A percentile compares a stretch with the other conserved stretches of the same genome.
These are phyloP conservation scores for Mimosa pudica DNA, from an alignment of 306 rosid species.

Conservation along the genomic window DNA sequence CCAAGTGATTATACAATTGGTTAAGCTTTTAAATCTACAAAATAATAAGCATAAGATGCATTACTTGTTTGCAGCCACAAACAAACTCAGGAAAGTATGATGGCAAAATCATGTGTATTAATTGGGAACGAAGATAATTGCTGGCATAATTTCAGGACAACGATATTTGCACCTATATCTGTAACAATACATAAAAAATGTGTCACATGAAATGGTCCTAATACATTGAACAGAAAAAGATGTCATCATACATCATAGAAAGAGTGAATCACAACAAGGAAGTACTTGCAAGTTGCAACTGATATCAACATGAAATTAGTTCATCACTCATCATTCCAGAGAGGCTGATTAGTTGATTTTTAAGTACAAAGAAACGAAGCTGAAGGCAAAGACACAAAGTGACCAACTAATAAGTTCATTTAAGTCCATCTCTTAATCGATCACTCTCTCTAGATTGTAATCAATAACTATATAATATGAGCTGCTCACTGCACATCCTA, in stretches of 20 bases:
- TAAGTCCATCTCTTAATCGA: constrained; percentile 2
- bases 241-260: constrained; percentile 5
- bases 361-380: background rate
- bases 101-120: background rate
- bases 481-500: constrained; percentile 16
- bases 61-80: constrained; percentile 31
- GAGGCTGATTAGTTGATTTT: background rate
- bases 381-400: constrained; percentile 3
- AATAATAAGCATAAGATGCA: constrained; percentile 30
- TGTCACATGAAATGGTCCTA: constrained; percentile 6
- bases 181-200: background rate
- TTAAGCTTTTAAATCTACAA: constrained; percentile 50
- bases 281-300: constrained; percentile 20
- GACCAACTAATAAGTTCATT: constrained; percentile 21
- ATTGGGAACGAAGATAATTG: background rate
- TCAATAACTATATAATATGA: constrained; percentile 4
- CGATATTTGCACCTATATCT: background rate
- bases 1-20: constrained; percentile 39
- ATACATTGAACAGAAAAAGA: background rate
- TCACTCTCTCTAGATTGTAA: constrained; percentile 6
- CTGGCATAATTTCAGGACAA: background rate
- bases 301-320: constrained; percentile 17
- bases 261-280: background rate
- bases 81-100: constrained; percentile 6
- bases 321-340: constrained; percentile 14